phyloP scores from a whole-genome alignment of 2,329 filamentous ascomycete species.

The Coniochaeta ligniaria region DNA sequence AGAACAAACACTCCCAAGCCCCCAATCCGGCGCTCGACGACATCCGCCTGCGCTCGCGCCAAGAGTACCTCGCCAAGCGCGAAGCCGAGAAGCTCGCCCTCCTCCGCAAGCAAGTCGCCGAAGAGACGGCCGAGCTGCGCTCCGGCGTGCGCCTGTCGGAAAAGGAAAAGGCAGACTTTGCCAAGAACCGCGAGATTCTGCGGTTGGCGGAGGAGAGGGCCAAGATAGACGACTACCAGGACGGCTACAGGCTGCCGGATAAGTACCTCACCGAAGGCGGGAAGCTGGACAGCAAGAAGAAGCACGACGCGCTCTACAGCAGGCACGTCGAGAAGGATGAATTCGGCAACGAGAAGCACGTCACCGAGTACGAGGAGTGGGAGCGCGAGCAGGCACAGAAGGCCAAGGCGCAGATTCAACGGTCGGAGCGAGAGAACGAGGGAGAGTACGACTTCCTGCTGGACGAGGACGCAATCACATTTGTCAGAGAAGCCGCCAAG shows the following conservation, averaged over 20 bases:
- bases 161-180: constrained; percentile 80
- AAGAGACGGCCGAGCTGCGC: constrained; percentile 75
- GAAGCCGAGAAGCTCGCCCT: constrained; percentile 79
- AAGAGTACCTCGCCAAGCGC: constrained; percentile 90
- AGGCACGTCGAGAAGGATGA: constrained; percentile 84
- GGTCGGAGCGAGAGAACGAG: constrained; percentile 66
- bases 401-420: constrained; percentile 77
- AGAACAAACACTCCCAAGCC: constrained; percentile 31
- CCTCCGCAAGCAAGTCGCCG: constrained; percentile 82
- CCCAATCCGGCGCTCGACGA: constrained; percentile 70
- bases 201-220: constrained; percentile 77
- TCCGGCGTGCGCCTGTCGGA: constrained; percentile 70
- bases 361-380: constrained; percentile 95
- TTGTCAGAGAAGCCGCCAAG: constrained; percentile 17
- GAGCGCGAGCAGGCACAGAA: constrained; percentile 83
- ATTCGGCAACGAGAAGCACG: constrained; percentile 78
- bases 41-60: constrained; percentile 73
- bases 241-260: constrained; percentile 89
- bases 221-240: constrained; percentile 82
- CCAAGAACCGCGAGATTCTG: constrained; percentile 76
- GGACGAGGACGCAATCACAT: constrained; percentile 55
- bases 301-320: constrained; percentile 84
- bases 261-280: constrained; percentile 94
- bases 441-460: constrained; percentile 90
- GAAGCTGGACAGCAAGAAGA: constrained; percentile 79